A percentile compares a stretch with the other conserved stretches of the same genome.
These are phyloP conservation scores for Chalciporus sp. DNA, from an alignment of 1,284 basidiomycete species.

Conservation along the genomic window DNA sequence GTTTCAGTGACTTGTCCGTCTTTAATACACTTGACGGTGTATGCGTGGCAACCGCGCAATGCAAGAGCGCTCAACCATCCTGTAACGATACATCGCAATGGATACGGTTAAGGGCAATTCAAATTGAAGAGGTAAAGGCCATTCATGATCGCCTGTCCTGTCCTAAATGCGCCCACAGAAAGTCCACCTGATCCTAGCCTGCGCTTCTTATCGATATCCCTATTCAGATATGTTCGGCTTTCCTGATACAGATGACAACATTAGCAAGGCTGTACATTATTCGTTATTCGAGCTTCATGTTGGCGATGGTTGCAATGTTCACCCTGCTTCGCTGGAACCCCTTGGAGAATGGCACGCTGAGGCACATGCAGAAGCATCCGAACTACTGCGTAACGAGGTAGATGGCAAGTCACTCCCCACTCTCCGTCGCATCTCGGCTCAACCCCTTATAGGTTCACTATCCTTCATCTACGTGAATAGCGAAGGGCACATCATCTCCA, in stretches of 20 bases:
- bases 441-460: constrained; percentile 31
- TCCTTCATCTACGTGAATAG: constrained; percentile 27
- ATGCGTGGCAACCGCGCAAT: constrained; percentile 40
- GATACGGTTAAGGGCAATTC: constrained; percentile 25
- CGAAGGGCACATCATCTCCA: constrained; percentile 31
- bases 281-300: constrained; percentile 49
- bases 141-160: neutral
- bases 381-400: constrained; percentile 41
- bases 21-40: constrained; percentile 46
- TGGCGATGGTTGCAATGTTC: constrained; percentile 37
- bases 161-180: constrained; percentile 15
- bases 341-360: constrained; percentile 59
- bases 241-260: constrained; percentile 17
- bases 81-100: constrained; percentile 15
- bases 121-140: constrained; percentile 22
- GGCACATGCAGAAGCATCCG: constrained; percentile 47
- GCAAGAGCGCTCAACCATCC: constrained; percentile 2
- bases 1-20: constrained; percentile 43
- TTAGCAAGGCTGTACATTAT: constrained; percentile 30
- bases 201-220: constrained; percentile 20
- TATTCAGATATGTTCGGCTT: constrained; percentile 29
- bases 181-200: constrained; percentile 26
- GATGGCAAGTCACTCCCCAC: constrained; percentile 43
- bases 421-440: constrained; percentile 17
- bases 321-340: constrained; percentile 45